Base-by-base conservation (phyloP, 2,329 filamentous ascomycete species). In the Ascochyta koolunga region DNA sequence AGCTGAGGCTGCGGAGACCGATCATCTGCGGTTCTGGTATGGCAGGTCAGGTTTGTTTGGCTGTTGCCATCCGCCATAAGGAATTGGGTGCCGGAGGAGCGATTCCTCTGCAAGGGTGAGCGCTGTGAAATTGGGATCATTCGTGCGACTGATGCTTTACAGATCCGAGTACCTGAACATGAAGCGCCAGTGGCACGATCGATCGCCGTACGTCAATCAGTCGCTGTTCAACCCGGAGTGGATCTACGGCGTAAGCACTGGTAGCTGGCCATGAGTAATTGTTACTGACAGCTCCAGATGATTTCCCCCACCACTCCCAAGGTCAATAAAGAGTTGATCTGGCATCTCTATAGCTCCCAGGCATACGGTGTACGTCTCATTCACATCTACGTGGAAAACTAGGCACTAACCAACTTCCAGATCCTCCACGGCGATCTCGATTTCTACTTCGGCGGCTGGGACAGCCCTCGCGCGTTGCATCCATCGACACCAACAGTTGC, bases 341-440 rank as follows among this genome's bases (percentile, higher is more conserved):
- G 79, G 79, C 80, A 82, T 56, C 53, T 77, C 10, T 81, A 82
- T 62, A 78, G 74, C 5, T 74, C 74, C 0, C 79, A 82, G 69
- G 79, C 80, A 1, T 82, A 81, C 52, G 79, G 79, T 1, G 67
- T 72, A 65, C 39, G 61, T 36, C 5, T 32, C 22, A 18, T 2
- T 11, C 15, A 24, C 16, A 18, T 5, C 9, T 19, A 8, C 24
- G 21, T 9, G 5, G 15, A 1, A 7, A 16, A 8, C 9, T 10
- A 27, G 6, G 13, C 15, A 31, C 33, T 41, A 24, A 27, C 7
- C 2, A n/a, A n/a, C 21, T 2, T 0, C 45, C 27, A 71, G 69
- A 79, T 82, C 42, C 81, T 82, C 71, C 79, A 81, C 61, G 79
- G 79, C 21, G 79, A 81, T 54, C 66, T 81, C 15, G 78, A 81